Percentiles rank a stretch among this genome's conserved stretches.
These are phyloP conservation scores for Monilinia aucupariae DNA, from an alignment of 2,329 filamentous ascomycete genomes.

Conservation along the genomic window DNA sequence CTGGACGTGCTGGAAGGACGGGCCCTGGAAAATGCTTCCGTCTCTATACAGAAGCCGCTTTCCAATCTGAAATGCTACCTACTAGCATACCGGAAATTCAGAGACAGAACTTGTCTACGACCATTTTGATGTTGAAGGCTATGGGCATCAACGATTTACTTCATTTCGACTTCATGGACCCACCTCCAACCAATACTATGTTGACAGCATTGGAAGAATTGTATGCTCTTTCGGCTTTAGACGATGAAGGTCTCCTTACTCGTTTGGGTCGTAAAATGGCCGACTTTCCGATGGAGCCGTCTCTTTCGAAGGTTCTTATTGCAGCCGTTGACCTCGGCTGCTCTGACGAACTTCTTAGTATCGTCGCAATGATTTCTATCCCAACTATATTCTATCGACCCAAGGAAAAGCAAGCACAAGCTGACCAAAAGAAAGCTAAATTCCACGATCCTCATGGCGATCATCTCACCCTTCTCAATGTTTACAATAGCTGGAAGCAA, in stretches of 20 bases:
- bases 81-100: conserved; percentile 97
- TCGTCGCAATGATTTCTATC: conserved; percentile 89
- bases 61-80: conserved; percentile 93
- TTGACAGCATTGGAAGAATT: conserved; percentile 91
- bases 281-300: conserved; percentile 96
- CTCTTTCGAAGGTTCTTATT: conserved; percentile 85
- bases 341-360: conserved; percentile 88
- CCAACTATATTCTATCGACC: conserved; percentile 88
- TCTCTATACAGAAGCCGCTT: conserved; percentile 90
- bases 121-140: conserved; percentile 95
- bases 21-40: conserved; percentile 95
- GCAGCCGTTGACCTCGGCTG: conserved; percentile 81
- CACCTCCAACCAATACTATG: conserved; percentile 96
- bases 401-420: conserved; percentile 93
- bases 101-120: conserved; percentile 83
- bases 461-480: conserved; percentile 89
- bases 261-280: conserved; percentile 94
- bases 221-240: conserved; percentile 83
- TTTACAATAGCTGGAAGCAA: conserved; percentile 95
- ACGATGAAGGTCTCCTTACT: conserved; percentile 91
- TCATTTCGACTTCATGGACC: conserved; percentile 99
- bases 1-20: conserved; percentile 87
- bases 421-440: conserved; percentile 95
- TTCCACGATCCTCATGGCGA: conserved; percentile 95
- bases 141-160: conserved; percentile 98